Percentiles rank a stretch among this genome's conserved stretches.
These are phyloP conservation scores for Silene latifolia DNA, from an alignment of 148 eudicot genomes.

Conservation along the genomic window DNA sequence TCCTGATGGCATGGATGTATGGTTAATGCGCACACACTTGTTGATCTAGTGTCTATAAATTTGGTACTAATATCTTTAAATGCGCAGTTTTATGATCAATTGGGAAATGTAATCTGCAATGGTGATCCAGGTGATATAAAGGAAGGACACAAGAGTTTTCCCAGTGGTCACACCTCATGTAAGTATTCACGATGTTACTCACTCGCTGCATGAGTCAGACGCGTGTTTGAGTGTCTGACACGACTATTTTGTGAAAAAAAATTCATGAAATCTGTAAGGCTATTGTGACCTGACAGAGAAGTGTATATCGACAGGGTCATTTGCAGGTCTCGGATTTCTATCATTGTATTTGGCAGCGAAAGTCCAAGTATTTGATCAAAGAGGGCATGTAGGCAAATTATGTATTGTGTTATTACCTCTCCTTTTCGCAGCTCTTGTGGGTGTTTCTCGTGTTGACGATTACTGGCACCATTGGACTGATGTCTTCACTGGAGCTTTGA, in stretches of 20 bases:
- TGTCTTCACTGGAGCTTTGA: conserved; percentile 69
- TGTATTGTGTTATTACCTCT: conserved; percentile 64
- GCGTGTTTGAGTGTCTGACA: too few relatives aligned
- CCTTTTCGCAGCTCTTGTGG: conserved; percentile 69
- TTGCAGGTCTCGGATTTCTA: conserved; percentile 82
- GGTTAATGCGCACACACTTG: neutral
- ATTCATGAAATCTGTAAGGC: too few relatives aligned
- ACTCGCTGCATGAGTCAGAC: neutral
- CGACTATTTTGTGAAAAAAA: too few relatives aligned
- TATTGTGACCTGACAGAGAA: neutral
- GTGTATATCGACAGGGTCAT: conserved; percentile 52
- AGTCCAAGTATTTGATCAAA: conserved; percentile 54
- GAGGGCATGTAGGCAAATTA: conserved; percentile 76
- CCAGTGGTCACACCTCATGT: conserved; percentile 96
- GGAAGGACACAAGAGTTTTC: conserved; percentile 96
- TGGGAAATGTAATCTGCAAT: conserved; percentile 47
- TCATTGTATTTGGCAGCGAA: conserved; percentile 69
- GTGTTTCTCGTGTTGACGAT: conserved; percentile 84
- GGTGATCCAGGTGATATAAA: conserved; percentile 50
- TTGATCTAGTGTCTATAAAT: neutral
- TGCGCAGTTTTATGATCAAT: conserved; percentile 34
- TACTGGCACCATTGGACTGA: conserved; percentile 98
- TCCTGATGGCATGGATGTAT: conserved; percentile 71
- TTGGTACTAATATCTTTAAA: too few relatives aligned
- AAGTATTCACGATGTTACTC: too few relatives aligned